Percentiles rank a stretch among this genome's conserved stretches.
phyloP scores from a whole-genome alignment of 1,284 basidiomycete genomes.

The Cryptococcus depauperatus region DNA sequence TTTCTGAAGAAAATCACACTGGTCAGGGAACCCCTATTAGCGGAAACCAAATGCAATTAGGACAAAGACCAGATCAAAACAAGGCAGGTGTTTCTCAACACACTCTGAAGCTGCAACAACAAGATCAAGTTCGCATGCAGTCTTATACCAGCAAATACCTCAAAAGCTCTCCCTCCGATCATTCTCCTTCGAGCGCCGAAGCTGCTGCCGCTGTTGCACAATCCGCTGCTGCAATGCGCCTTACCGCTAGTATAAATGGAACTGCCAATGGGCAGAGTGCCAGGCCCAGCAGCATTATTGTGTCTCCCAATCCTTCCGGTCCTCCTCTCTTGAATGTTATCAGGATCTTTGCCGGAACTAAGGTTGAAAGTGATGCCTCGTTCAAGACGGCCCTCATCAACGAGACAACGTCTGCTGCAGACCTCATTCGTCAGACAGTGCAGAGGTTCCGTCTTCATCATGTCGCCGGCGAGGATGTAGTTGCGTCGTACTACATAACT shows the following conservation, averaged over 20 bases:
- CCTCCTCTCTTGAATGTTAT: slow-evolving; percentile 84
- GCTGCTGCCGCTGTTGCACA: slow-evolving; percentile 39
- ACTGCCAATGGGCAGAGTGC: slow-evolving; percentile 20
- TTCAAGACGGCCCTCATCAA: slow-evolving; percentile 97
- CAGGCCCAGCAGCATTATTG: slow-evolving; percentile 49
- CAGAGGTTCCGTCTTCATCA: slow-evolving; percentile 76
- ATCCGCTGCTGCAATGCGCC: slow-evolving; percentile 33
- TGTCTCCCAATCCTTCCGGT: slow-evolving; percentile 47
- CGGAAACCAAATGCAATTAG: slow-evolving; percentile 35
- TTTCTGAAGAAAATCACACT: slow-evolving; percentile 7
- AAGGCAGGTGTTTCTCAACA: slow-evolving; percentile 43
- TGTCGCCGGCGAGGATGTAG: slow-evolving; percentile 13
- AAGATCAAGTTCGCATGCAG: slow-evolving; percentile 79
- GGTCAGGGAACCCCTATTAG: no score
- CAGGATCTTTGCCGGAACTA: slow-evolving; percentile 83
- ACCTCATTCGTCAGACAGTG: slow-evolving; percentile 82
- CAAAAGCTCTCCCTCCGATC: slow-evolving; percentile 65
- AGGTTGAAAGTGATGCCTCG: slow-evolving; percentile 75
- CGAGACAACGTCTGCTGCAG: slow-evolving; percentile 67
- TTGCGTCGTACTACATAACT: slow-evolving; percentile 74
- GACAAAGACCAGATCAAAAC: background rate
- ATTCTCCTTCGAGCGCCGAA: slow-evolving; percentile 47
- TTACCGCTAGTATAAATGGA: slow-evolving; percentile 20
- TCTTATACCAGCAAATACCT: slow-evolving; percentile 76
- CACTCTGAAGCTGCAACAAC: slow-evolving; percentile 65